phyloP scores from a whole-genome alignment of 2,329 filamentous ascomycete genomes.

The Emydomyces testavorans region DNA sequence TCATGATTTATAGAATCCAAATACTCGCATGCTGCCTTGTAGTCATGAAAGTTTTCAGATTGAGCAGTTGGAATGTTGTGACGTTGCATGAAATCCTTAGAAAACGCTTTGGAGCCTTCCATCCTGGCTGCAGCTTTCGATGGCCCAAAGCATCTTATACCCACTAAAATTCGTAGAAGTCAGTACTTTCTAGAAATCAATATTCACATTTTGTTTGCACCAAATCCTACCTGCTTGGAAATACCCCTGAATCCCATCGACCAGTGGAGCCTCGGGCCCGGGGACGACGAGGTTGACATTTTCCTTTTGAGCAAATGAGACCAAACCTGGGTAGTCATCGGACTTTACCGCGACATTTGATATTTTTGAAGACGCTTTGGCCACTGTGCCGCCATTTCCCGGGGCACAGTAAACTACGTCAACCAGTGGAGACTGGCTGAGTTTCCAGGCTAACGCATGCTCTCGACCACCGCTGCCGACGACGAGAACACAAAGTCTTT shows the following conservation, averaged over 20 bases:
- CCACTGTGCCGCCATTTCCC: conserved; percentile 79
- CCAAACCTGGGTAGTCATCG: conserved; percentile 66
- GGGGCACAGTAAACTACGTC: conserved; percentile 57
- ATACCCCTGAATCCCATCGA: conserved; percentile 75
- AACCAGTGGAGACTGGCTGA: conserved; percentile 68
- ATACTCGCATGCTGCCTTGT: conserved; percentile 60
- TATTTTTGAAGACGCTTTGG: conserved; percentile 50
- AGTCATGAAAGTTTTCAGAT: conserved; percentile 79
- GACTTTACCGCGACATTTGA: conserved; percentile 62
- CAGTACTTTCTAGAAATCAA: conserved; percentile 3
- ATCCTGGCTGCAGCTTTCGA: conserved; percentile 72
- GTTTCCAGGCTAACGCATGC: conserved; percentile 88
- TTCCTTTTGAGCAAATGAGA: conserved; percentile 61
- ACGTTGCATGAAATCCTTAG: conserved; percentile 94
- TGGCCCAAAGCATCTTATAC: conserved; percentile 76
- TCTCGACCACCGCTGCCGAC: conserved; percentile 91
- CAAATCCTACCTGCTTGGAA: conserved; percentile 49
- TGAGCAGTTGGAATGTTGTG: conserved; percentile 81
- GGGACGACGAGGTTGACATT: conserved; percentile 73
- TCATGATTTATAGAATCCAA: conserved; percentile 58
- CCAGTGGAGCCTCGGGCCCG: conserved; percentile 85
- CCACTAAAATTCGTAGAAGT: conserved; percentile 34
- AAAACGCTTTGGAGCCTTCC: conserved; percentile 94
- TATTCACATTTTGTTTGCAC: neutral
- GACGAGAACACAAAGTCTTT: conserved; percentile 60